Evolutionary conservation across 2,329 filamentous ascomycete species (phyloP).

Genomic region (Pyrenophora seminiperda): DNA sequence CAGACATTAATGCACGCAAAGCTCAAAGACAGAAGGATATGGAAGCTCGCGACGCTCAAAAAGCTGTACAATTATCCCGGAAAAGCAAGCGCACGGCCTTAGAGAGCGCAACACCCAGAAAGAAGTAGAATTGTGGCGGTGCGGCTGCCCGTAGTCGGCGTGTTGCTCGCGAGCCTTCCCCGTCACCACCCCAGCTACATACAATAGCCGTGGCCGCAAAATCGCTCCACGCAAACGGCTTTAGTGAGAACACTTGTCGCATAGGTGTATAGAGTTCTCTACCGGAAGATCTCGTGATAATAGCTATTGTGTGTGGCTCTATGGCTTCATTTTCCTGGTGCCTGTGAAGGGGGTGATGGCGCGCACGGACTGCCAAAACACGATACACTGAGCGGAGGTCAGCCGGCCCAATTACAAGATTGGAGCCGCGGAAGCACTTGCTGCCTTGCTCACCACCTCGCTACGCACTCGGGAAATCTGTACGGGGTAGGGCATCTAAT

Average conservation of each 20-base stretch:
- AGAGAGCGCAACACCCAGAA: not conserved
- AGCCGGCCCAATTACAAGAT: not conserved
- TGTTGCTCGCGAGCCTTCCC: not conserved
- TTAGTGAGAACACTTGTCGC: no score
- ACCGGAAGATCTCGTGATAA: no score
- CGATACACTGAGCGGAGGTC: no score
- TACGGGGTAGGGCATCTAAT: not conserved
- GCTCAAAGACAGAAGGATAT: not conserved
- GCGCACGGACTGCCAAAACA: no score
- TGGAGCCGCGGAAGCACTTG: conserved; percentile 1
- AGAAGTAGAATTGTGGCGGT: not conserved
- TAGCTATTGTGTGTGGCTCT: no score
- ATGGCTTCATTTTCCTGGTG: no score
- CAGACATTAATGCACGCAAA: not conserved
- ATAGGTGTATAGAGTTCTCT: no score
- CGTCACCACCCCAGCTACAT: no score
- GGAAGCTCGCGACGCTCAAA: not conserved
- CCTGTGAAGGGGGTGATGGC: no score
- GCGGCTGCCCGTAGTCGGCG: not conserved
- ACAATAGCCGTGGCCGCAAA: no score
- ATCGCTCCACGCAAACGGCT: no score
- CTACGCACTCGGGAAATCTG: conserved; percentile 5
- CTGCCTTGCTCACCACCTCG: conserved; percentile 23
- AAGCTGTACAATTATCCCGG: not conserved
- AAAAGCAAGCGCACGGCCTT: not conserved